Evolutionary conservation across 306 rosid species (phyloP), one percentile per base, ranked within the genome.

Genomic region (Prinsepia uniflora): DNA sequence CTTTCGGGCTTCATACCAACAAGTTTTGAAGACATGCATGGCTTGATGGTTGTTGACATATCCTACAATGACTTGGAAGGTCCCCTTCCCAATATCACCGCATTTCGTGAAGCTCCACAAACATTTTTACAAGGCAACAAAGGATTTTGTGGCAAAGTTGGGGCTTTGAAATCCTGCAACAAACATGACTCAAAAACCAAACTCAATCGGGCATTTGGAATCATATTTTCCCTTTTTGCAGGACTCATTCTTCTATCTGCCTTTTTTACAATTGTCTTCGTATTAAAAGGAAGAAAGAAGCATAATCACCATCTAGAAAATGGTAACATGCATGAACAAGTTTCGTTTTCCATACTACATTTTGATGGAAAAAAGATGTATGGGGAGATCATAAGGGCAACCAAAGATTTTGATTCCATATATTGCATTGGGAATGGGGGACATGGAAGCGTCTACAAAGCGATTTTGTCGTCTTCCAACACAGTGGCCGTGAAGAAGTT

Each of bases 351-450:
- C 0, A 7, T 63, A 9, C 0, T 52, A 6, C 6, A 52, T 63
- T 62, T 8, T 24, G 45, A 63, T 45, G 80, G 76, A 7, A 70
- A 10, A 5, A 9, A 12, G 3, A 30, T 70, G 52, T 76, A 44
- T 13, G 20, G 45, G 0, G 63, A 63, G 13, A 70, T 70, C 19
- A 6, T 76, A 22, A 55, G 6, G 14, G 75, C 76, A 7, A 76
- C 76, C 0, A 8, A 10, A 22, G 15, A 63, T 44, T 76, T 76
- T 36, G 45, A 63, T 64, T 5, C 60, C 2, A 8, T 0, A 1
- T 76, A 70, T 54, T 70, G 72, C 45, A 63, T 76, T 6, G 76
- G 75, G 20, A 36, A 17, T 1, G 80, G 80, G 10, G 76, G 17
- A 1, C 14, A 6, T 34, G 80, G 80, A 54, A 70, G 45, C 8